These are phyloP conservation scores for Aspergillus phoenicis DNA, from an alignment of 2,329 filamentous ascomycete genomes.

Conservation along the genomic window DNA sequence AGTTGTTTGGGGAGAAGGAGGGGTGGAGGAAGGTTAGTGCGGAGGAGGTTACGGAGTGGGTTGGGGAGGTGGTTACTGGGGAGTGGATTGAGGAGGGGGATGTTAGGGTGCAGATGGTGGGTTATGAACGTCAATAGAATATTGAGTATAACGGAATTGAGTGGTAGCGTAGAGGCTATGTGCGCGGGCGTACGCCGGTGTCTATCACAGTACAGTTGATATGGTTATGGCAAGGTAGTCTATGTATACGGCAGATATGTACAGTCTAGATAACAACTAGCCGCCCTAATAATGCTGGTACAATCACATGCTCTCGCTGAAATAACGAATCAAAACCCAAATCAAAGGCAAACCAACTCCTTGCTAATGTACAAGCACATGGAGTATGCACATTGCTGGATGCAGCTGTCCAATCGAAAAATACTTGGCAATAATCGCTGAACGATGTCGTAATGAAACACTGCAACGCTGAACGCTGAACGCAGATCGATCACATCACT, in stretches of 20 bases:
- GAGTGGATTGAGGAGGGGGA: conserved; percentile 54
- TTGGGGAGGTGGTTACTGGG: conserved; percentile 43
- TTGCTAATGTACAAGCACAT: conserved; percentile 10
- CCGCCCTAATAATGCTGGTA: background rate
- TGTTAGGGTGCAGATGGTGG: conserved; percentile 52
- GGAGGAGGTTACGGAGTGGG: conserved; percentile 44
- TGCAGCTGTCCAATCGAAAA: background rate
- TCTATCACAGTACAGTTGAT: background rate
- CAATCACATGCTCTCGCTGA: conserved; percentile 7
- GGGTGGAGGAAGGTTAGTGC: conserved; percentile 38
- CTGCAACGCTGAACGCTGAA: background rate
- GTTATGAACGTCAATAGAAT: conserved; percentile 39
- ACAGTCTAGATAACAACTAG: conserved; percentile 6
- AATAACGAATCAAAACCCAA: conserved; percentile 2
- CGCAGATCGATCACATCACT: conserved; percentile 37
- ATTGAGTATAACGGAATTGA: background rate
- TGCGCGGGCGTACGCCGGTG: background rate
- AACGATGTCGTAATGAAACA: background rate
- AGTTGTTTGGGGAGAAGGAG: conserved; percentile 30
- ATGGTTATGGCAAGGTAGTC: background rate
- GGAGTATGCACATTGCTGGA: background rate
- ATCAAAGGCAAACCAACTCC: conserved; percentile 1
- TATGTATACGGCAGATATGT: background rate
- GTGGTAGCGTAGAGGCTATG: background rate
- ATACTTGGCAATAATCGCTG: background rate